phyloP scores from a whole-genome alignment of 78 protist genomes.

The Pigoraptor vietnamica region DNA sequence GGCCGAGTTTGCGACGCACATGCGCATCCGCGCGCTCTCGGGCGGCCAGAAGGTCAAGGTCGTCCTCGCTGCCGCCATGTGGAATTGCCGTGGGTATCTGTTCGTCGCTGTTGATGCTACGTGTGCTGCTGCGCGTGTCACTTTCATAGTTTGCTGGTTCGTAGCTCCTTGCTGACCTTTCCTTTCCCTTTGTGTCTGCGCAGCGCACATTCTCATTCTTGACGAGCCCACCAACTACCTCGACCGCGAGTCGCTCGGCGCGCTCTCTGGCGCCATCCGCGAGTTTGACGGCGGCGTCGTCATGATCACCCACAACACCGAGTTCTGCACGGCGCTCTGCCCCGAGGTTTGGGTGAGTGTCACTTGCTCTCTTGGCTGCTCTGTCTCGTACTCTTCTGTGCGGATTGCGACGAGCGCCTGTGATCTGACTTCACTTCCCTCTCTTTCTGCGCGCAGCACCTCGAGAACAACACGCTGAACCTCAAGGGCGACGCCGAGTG shows the following conservation, averaged over 20 bases:
- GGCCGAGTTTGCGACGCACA: constrained; percentile 39
- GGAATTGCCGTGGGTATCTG: neutral
- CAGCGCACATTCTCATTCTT: constrained; percentile 1
- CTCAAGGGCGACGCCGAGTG: constrained; percentile 42
- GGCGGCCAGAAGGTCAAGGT: constrained; percentile 51
- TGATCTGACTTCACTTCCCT: no score
- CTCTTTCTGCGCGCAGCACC: neutral
- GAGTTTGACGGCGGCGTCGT: constrained; percentile 13
- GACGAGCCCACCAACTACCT: constrained; percentile 66
- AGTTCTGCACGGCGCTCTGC: neutral
- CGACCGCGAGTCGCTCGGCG: constrained; percentile 46
- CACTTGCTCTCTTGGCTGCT: neutral
- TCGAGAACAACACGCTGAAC: neutral
- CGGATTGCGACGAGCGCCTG: no score
- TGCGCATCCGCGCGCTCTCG: constrained; percentile 30
- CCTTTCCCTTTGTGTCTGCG: no score
- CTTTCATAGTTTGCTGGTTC: no score
- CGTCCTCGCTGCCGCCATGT: constrained; percentile 2
- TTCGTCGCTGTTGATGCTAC: constrained; percentile 16
- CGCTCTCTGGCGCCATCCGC: neutral
- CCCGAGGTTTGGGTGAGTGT: neutral
- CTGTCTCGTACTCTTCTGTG: neutral
- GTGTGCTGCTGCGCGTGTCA: no score
- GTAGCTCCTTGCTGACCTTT: no score
- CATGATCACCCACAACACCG: constrained; percentile 15